Evolutionary conservation across 108 stramenopile species (phyloP), one percentile per base, ranked within the genome.

Genomic region (Cyclotella atomus): DNA sequence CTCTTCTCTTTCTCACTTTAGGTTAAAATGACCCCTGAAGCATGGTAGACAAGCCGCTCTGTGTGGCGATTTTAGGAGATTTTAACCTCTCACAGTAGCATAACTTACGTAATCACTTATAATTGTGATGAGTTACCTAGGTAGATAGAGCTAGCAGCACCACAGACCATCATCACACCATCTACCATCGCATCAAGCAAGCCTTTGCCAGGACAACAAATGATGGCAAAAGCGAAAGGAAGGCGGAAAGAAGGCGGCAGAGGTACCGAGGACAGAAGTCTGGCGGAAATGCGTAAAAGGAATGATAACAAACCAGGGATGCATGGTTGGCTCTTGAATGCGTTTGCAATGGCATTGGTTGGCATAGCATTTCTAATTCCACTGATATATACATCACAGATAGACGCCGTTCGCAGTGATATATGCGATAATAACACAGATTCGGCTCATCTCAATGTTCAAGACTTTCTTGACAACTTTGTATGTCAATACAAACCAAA

Each of bases 401-500:
- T 43, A 1, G 7, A 3, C 3, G 5, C 1, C 4, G 35, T 30
- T 61, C 34, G 7, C 33, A 19, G 36, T 5, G 36, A 35, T 12
- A 14, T 10, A 36, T n/a, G 21, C 38, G 21, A 20, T 21, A 24
- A 24, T 43, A 21, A n/a, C 10, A 15, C 38, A 43, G 36, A 61
- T 41, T n/a, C n/a, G n/a, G 36, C 16, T 7, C 19, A 36, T 9
- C 27, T 21, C 7, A 20, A 41, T 61, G 36, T 68, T 27, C 62
- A 55, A 65, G 65, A 75, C 12, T 82, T 82, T 61, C 65, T 82
- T 9, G 70, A 59, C 38, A 71, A 52, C 28, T 82, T 82, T 66
- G 81, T 82, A 5, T 82, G 81, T 69, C 63, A 75, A n/a, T 71
- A 82, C 45, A 41, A 71, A 29, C 74, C 65, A 53, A 38, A 3